phyloP scores from a whole-genome alignment of 208 protist genomes.

The Crithidia mellificae region DNA sequence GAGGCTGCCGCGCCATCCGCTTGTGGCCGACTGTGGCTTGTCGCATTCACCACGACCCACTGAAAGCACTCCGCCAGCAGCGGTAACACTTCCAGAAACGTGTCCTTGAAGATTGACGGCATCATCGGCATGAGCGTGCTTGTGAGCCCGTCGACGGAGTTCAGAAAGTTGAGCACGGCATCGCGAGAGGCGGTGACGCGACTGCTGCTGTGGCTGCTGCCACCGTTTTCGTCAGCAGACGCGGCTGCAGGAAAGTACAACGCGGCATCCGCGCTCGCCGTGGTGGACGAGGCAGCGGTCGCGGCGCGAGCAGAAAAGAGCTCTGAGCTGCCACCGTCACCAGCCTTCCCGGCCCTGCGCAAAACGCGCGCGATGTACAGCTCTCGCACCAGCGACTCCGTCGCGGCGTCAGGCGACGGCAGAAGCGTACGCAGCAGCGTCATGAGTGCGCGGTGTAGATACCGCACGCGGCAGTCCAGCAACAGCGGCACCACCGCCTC shows the following conservation, averaged over 20 bases:
- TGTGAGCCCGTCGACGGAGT: slow-evolving; percentile 70
- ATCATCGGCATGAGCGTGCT: slow-evolving; percentile 73
- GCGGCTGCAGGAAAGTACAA: slow-evolving; percentile 23
- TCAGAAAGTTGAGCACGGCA: slow-evolving; percentile 73
- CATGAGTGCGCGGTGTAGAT: slow-evolving; percentile 80
- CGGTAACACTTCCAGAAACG: slow-evolving; percentile 75
- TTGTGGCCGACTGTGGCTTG: slow-evolving; percentile 18
- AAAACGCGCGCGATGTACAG: slow-evolving; percentile 23
- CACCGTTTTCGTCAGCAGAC: neutral
- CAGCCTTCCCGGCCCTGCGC: neutral
- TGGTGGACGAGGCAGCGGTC: neutral
- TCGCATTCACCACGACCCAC: slow-evolving; percentile 71
- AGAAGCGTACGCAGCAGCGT: slow-evolving; percentile 56
- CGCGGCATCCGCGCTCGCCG: slow-evolving; percentile 15
- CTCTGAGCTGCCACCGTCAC: neutral
- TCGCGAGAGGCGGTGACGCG: slow-evolving; percentile 12
- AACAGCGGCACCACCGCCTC: slow-evolving; percentile 73
- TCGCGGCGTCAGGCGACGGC: slow-evolving; percentile 9
- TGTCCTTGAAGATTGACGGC: slow-evolving; percentile 63
- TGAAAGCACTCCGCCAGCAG: slow-evolving; percentile 69
- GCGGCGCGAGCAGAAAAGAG: too few species aligned
- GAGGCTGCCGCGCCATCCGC: too few species aligned
- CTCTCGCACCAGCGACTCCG: slow-evolving; percentile 18
- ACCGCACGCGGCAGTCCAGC: slow-evolving; percentile 79
- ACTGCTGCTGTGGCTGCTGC: neutral